Percentiles rank a stretch among this genome's conserved stretches.
phyloP scores from a whole-genome alignment of 2,329 filamentous ascomycete genomes.

The Phialophora tarda region DNA sequence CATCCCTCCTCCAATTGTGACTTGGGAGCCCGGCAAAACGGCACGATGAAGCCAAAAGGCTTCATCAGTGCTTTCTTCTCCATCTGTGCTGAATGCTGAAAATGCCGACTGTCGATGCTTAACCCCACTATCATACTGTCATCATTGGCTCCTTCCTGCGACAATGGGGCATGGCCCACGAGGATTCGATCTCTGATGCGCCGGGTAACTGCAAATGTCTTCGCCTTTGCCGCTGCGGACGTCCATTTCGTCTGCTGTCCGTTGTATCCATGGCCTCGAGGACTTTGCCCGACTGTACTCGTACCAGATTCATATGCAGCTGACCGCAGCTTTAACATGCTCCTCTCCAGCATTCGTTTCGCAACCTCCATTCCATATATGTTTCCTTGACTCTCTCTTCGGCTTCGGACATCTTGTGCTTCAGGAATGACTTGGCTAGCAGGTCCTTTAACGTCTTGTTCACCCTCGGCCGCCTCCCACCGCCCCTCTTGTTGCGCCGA shows the following conservation, averaged over 20 bases:
- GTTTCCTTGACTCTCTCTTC: neutral
- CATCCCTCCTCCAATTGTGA: conserved; percentile 12
- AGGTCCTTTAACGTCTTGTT: conserved; percentile 12
- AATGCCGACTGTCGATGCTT: conserved; percentile 12
- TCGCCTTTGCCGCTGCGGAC: conserved; percentile 17
- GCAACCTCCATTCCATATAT: conserved; percentile 10
- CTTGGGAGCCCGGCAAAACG: conserved; percentile 26
- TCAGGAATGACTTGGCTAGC: conserved; percentile 28
- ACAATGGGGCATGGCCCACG: neutral
- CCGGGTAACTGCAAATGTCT: conserved; percentile 15
- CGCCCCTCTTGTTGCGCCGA: conserved; percentile 4
- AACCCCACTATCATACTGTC: conserved; percentile 19
- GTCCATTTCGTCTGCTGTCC: conserved; percentile 10
- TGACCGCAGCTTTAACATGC: conserved; percentile 21
- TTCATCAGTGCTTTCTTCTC: conserved; percentile 17
- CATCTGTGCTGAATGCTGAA: conserved; percentile 12
- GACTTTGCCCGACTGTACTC: neutral
- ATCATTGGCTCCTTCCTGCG: conserved; percentile 22
- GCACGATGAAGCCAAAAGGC: conserved; percentile 14
- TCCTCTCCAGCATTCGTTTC: conserved; percentile 1
- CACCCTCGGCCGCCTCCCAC: neutral
- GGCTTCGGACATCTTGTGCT: neutral
- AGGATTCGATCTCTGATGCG: conserved; percentile 11
- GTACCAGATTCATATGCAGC: conserved; percentile 17
- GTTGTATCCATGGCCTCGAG: conserved; percentile 3